These are phyloP conservation scores for Nakazawaea sp. DNA, from an alignment of 805 yeast species.

Conservation along the genomic window DNA sequence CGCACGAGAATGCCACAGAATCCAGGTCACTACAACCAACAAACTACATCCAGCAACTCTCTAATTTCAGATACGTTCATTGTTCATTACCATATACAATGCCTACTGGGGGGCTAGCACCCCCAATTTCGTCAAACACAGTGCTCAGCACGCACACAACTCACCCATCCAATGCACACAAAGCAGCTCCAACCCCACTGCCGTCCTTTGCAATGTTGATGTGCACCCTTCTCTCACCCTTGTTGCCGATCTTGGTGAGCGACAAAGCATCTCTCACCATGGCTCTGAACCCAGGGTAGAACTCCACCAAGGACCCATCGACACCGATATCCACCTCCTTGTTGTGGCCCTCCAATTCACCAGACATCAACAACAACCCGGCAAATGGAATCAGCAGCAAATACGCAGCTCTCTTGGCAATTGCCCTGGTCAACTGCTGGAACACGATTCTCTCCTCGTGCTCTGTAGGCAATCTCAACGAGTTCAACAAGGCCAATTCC, in stretches of 20 bases:
- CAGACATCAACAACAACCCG: conserved; percentile 63
- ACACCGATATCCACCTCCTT: conserved; percentile 88
- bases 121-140: too few species aligned
- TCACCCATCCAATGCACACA: conserved; percentile 57
- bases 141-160: too few species aligned
- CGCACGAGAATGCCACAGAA: too few species aligned
- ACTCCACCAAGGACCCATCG: conserved; percentile 92
- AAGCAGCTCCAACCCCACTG: conserved; percentile 95
- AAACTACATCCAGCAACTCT: too few species aligned
- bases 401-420: conserved; percentile 84
- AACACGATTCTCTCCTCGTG: conserved; percentile 67
- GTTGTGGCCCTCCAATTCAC: conserved; percentile 57
- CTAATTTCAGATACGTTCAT: too few species aligned
- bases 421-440: conserved; percentile 67
- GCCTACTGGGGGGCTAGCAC: too few species aligned
- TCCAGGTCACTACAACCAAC: too few species aligned
- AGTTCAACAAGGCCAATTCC: conserved; percentile 58
- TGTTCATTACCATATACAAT: too few species aligned
- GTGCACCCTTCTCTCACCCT: conserved; percentile 67
- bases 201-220: conserved; percentile 89
- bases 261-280: conserved; percentile 75
- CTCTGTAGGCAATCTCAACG: conserved; percentile 64
- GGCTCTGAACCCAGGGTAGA: conserved; percentile 84
- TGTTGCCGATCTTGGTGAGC: conserved; percentile 62
- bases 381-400: conserved; percentile 87